These are phyloP conservation scores for Pterulicium gracile DNA, from an alignment of 1,284 basidiomycete species.

Conservation along the genomic window DNA sequence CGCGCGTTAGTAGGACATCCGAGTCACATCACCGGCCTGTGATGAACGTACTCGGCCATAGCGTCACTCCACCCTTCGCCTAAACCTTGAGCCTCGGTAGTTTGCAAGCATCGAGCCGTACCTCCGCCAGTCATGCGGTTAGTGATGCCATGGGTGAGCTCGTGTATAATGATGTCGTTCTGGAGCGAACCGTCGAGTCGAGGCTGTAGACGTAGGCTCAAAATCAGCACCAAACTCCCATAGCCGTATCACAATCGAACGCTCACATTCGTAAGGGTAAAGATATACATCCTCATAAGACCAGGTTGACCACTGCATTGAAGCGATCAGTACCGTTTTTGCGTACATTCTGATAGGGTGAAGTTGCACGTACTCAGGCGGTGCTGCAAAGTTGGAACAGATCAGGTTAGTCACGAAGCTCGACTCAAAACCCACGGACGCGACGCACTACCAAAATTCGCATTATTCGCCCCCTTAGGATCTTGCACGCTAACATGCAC, in stretches of 20 bases:
- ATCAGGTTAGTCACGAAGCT: no score
- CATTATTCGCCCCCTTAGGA: slow-evolving; percentile 26
- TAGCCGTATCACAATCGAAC: no score
- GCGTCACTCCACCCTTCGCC: slow-evolving; percentile 48
- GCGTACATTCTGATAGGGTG: not conserved
- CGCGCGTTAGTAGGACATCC: no score
- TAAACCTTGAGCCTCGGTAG: slow-evolving; percentile 36
- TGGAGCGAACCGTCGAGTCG: slow-evolving; percentile 27
- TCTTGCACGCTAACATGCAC: slow-evolving; percentile 31
- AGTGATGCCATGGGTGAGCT: slow-evolving; percentile 28
- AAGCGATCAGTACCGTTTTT: not conserved
- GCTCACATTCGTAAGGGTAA: slow-evolving; percentile 21
- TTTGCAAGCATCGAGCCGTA: slow-evolving; percentile 40
- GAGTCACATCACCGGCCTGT: not conserved
- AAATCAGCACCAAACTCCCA: no score
- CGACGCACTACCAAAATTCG: slow-evolving; percentile 25
- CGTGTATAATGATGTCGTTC: slow-evolving; percentile 27
- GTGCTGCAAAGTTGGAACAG: slow-evolving; percentile 15
- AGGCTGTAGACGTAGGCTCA: slow-evolving; percentile 14
- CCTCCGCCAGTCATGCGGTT: slow-evolving; percentile 31
- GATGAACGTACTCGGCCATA: slow-evolving; percentile 30
- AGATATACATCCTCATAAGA: slow-evolving; percentile 28
- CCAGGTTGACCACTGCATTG: slow-evolving; percentile 22
- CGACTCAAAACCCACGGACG: no score
- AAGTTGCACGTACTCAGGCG: slow-evolving; percentile 22